phyloP scores from a whole-genome alignment of 257 asterid genomes.

The Dorcoceras hygrometricum region DNA sequence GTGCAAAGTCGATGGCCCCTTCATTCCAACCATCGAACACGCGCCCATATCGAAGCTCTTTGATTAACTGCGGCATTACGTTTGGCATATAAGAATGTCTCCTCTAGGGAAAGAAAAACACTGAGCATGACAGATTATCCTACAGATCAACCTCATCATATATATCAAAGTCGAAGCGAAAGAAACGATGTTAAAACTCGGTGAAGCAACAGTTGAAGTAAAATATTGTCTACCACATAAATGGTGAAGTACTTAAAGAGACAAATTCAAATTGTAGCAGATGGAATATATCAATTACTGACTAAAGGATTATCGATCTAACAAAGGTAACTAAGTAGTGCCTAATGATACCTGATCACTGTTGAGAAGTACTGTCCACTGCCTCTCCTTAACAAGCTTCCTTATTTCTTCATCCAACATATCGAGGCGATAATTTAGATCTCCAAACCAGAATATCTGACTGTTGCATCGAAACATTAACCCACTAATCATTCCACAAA shows the following conservation, averaged over 20 bases:
- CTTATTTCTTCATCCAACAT: conserved; percentile 64
- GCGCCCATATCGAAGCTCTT: conserved; percentile 67
- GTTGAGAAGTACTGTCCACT: conserved; percentile 72
- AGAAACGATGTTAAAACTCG: no score
- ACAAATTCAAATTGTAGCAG: no score
- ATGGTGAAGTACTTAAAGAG: no score
- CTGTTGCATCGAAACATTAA: conserved; percentile 42
- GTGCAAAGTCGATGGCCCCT: conserved; percentile 80
- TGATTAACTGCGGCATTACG: conserved; percentile 51
- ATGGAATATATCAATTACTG: no score
- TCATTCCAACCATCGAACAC: conserved; percentile 93
- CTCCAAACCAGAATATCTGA: conserved; percentile 98
- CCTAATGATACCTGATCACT: conserved; percentile 59
- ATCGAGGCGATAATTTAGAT: conserved; percentile 81
- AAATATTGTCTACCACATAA: no score
- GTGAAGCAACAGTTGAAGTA: no score
- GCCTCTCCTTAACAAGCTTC: conserved; percentile 60
- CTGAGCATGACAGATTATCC: background rate
- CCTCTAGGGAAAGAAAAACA: background rate
- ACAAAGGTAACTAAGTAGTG: background rate
- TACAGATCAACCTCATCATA: background rate
- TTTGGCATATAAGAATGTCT: conserved; percentile 13
- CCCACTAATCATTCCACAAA: conserved; percentile 16
- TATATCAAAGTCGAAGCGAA: no score
- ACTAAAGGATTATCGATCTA: background rate